phyloP scores from a whole-genome alignment of 129 eudicot species.

The Helianthus tuberosus region DNA sequence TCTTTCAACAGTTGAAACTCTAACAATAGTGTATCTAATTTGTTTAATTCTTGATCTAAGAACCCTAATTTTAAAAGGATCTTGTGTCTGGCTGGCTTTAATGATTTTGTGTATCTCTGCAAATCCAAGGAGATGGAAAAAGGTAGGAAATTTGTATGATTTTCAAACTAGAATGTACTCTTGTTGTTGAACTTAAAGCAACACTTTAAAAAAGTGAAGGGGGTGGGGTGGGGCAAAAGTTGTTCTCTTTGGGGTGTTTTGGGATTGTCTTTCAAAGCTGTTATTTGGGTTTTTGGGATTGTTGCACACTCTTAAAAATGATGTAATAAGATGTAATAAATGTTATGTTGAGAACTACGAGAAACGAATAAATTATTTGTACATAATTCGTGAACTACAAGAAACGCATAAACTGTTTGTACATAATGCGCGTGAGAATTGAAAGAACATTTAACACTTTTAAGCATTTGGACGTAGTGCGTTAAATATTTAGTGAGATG shows the following conservation, averaged over 20 bases:
- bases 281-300: not conserved
- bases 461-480: too few species aligned
- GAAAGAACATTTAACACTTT: too few species aligned
- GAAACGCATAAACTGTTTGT: too few species aligned
- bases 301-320: not conserved
- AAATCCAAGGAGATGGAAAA: slow-evolving; percentile 32
- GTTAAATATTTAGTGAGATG: too few species aligned
- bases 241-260: not conserved
- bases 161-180: slow-evolving; percentile 36
- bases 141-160: slow-evolving; percentile 20
- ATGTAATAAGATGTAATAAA: too few species aligned
- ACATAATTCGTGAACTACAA: too few species aligned
- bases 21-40: not conserved
- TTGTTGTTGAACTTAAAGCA: slow-evolving; percentile 29
- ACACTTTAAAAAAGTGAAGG: slow-evolving; percentile 16
- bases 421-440: too few species aligned
- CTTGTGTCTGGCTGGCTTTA: slow-evolving; percentile 29
- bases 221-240: slow-evolving; percentile 28
- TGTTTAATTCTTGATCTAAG: not conserved
- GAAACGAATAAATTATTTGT: too few species aligned
- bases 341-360: too few species aligned
- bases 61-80: slow-evolving; percentile 23
- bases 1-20: not conserved
- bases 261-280: too few species aligned
- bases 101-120: slow-evolving; percentile 29